Conservation (phyloP, 495 filamentous ascomycete species). For the Coniosporium apollinis region DNA sequence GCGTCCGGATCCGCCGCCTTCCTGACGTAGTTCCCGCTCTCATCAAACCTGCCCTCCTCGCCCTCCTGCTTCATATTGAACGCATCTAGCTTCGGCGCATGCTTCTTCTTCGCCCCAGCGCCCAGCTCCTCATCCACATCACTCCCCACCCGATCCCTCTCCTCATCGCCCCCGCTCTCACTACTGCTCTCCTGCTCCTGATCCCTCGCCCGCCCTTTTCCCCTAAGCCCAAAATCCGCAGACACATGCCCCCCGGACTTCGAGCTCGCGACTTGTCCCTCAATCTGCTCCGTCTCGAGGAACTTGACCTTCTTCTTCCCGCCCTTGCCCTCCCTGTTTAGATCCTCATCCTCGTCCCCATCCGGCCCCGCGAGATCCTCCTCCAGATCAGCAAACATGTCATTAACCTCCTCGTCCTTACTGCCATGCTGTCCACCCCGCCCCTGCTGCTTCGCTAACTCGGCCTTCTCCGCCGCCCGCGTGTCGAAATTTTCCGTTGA, state of each 20-base stretch:
- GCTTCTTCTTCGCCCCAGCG: slow-evolving; percentile 74
- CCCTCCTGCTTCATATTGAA: slow-evolving; percentile 88
- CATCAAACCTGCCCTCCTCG: slow-evolving; percentile 87
- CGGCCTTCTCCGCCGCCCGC: slow-evolving; percentile 41
- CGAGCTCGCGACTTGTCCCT: slow-evolving; percentile 63
- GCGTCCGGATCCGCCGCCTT: slow-evolving; percentile 81
- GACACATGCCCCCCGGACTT: slow-evolving; percentile 55
- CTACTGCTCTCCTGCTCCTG: slow-evolving; percentile 28
- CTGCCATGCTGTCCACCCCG: slow-evolving; percentile 11
- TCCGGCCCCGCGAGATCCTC: slow-evolving; percentile 33
- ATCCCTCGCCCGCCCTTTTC: slow-evolving; percentile 8
- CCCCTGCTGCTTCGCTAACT: slow-evolving; percentile 27
- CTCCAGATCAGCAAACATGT: slow-evolving; percentile 79
- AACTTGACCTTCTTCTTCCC: slow-evolving; percentile 62
- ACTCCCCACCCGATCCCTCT: slow-evolving; percentile 44
- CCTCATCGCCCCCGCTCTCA: slow-evolving; percentile 57
- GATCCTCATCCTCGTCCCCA: slow-evolving; percentile 23
- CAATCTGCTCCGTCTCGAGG: slow-evolving; percentile 56
- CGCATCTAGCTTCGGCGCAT: slow-evolving; percentile 88
- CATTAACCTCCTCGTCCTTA: slow-evolving; percentile 56
- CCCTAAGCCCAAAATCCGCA: slow-evolving; percentile 32
- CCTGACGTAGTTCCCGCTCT: slow-evolving; percentile 77
- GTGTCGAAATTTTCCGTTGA: slow-evolving; percentile 80
- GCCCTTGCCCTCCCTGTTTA: slow-evolving; percentile 38
- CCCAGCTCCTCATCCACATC: slow-evolving; percentile 79